phyloP scores from a whole-genome alignment of 2,329 filamentous ascomycete species.

The Claviceps quebecensis region DNA sequence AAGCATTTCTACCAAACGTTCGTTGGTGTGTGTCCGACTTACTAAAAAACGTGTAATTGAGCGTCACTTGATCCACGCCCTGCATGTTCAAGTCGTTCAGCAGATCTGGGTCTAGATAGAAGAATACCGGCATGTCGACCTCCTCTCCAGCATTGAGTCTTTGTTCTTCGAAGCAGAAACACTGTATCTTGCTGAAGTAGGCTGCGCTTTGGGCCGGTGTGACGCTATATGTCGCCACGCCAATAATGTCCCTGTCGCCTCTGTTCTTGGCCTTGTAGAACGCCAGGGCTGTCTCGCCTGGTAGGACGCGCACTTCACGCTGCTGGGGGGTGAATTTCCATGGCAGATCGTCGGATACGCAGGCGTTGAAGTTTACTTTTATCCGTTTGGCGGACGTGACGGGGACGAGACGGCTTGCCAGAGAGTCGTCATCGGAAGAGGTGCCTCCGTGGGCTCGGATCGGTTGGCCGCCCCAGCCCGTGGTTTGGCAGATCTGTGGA shows the following conservation, averaged over 20 bases:
- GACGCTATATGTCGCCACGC: constrained; percentile 94
- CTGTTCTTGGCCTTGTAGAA: constrained; percentile 97
- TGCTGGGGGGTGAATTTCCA: constrained; percentile 98
- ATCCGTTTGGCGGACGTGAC: constrained; percentile 71
- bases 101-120: constrained; percentile 95
- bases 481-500: constrained; percentile 59
- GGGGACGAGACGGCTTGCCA: constrained; percentile 64
- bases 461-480: constrained; percentile 85
- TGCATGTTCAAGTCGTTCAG: constrained; percentile 85
- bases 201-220: constrained; percentile 90
- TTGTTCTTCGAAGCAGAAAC: constrained; percentile 98
- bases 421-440: constrained; percentile 41
- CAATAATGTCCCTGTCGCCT: constrained; percentile 85
- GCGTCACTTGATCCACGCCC: constrained; percentile 83
- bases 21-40: constrained; percentile 24
- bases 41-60: constrained; percentile 99
- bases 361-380: constrained; percentile 90
- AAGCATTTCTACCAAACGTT: background rate
- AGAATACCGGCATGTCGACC: constrained; percentile 99
- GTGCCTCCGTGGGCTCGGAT: constrained; percentile 58
- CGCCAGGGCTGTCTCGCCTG: constrained; percentile 89
- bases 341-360: constrained; percentile 84
- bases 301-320: constrained; percentile 86
- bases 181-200: constrained; percentile 99
- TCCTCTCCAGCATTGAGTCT: constrained; percentile 87